Evolutionary conservation across 78 protist species (phyloP).

Genomic region (Speleostelium caveatum): DNA sequence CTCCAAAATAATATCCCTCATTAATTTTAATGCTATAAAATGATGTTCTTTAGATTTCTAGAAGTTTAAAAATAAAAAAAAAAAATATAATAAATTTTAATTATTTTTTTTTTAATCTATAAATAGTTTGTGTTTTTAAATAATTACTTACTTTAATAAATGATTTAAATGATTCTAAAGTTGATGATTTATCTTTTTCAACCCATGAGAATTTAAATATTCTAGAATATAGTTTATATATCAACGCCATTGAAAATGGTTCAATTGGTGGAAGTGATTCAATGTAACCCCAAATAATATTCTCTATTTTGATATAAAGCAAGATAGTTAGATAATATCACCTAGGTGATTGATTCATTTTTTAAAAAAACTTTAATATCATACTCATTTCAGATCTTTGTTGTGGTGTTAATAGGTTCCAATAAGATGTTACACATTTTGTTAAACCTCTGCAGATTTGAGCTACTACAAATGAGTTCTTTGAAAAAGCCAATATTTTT

Average conservation of each 20-base stretch:
- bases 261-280: conserved; percentile 67
- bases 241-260: conserved; percentile 11
- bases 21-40: conserved; percentile 8
- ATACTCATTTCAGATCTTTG: conserved; percentile 64
- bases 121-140: neutral
- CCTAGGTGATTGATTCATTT: neutral
- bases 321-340: neutral
- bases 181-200: conserved; percentile 14
- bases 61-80: neutral
- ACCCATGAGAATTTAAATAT: conserved; percentile 48
- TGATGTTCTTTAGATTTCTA: conserved; percentile 58
- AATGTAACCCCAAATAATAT: conserved; percentile 21
- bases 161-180: neutral
- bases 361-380: neutral
- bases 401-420: conserved; percentile 32
- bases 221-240: conserved; percentile 46
- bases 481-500: conserved; percentile 26
- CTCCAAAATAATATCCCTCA: conserved; percentile 56
- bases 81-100: neutral
- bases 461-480: conserved; percentile 61
- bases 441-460: conserved; percentile 56
- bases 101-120: neutral
- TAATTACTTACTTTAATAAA: neutral
- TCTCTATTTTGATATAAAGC: neutral
- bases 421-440: conserved; percentile 35